phyloP scores from a whole-genome alignment of 2,329 filamentous ascomycete genomes.

The Penicillium sp. region DNA sequence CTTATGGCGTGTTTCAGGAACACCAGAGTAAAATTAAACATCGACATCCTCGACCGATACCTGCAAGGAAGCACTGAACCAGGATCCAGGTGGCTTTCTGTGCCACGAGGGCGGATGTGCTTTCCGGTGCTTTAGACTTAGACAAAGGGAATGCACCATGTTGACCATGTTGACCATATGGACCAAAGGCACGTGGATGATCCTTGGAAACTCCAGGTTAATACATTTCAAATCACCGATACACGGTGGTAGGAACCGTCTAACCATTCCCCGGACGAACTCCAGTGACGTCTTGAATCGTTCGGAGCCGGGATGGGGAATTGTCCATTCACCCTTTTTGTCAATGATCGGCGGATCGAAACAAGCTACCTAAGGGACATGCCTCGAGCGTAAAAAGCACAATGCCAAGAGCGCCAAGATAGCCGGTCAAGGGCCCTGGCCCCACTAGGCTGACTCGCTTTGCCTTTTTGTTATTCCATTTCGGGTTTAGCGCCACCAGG shows the following conservation, averaged over 20 bases:
- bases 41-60: background rate
- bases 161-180: background rate
- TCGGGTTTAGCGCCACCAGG: background rate
- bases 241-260: background rate
- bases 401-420: constrained; percentile 10
- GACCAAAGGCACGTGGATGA: background rate
- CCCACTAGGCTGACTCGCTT: constrained; percentile 21
- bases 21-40: background rate
- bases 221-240: background rate
- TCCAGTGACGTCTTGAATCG: background rate
- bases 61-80: background rate
- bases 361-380: constrained; percentile 13
- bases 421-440: constrained; percentile 1
- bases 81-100: constrained; percentile 3
- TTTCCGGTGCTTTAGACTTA: background rate
- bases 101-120: constrained; percentile 8
- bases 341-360: constrained; percentile 15
- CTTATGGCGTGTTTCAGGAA: constrained; percentile 14
- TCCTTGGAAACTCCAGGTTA: background rate
- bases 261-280: constrained; percentile 4
- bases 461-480: background rate
- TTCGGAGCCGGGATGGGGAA: background rate
- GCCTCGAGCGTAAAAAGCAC: constrained; percentile 7
- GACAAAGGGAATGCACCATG: background rate
- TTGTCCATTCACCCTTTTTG: constrained; percentile 2